Base-by-base conservation (phyloP, 1,284 basidiomycete genomes). In the Rhodotorula sp. region DNA sequence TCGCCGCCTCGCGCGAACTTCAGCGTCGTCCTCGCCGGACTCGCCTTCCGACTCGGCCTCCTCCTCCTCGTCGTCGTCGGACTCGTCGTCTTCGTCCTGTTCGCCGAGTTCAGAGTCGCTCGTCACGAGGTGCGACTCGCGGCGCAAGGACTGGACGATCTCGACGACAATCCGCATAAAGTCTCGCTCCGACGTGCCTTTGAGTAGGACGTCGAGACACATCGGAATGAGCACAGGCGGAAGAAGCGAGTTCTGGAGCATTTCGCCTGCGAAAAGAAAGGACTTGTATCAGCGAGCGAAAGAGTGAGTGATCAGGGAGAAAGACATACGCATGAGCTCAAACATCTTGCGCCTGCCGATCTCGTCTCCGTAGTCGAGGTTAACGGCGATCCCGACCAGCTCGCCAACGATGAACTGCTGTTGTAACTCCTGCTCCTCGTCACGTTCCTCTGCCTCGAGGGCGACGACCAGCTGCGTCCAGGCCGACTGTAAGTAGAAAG, bases 111-210 rank as follows among this genome's bases (percentile, higher is more conserved):
- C 74, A 15, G 69, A 69, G 54, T 77, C 75, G 5, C 69, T 71
- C 19, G 75, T 75, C 21, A 76, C 63, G 45, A 74, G 75, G 31
- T 66, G 70, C 56, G 73, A 78, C 43, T 78, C 76, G 77, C 92
- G 90, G 23, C 93, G 85, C 21, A 95, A 84, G 71, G 93, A 91
- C 64, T 94, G 90, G 5, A 97, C 89, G 31, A 97, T 89, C 78
- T 99, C 95, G 31, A 98, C 95, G 4, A 97, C 89, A 45, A 99
- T 88, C 2, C 93, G 89, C 79, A 98, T 93, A 62, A 98, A 86
- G 79, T 98, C 95, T 18, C 89, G 85, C 82, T 99, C 95, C 47
- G 87, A 90, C 5, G 90, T 87, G 49, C 97, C 89, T 78, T 88
- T 89, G 74, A 89, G 87, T 60, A 99, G 83, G 16, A 98, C 88